Conservation (phyloP, 257 asterid species). For the Nicotiana attenuata region DNA sequence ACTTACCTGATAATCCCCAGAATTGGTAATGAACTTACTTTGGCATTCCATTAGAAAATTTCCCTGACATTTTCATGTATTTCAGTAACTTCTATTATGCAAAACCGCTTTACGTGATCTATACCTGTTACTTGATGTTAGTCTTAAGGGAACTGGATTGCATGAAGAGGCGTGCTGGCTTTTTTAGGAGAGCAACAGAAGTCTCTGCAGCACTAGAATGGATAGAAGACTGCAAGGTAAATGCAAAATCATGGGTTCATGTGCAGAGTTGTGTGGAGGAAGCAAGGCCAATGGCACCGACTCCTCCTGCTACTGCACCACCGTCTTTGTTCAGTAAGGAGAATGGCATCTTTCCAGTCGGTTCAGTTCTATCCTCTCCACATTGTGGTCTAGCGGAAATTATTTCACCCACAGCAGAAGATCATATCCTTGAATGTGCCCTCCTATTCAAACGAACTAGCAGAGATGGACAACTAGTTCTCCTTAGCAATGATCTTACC, state of each 20-base stretch:
- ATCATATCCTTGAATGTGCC: constrained; percentile 70
- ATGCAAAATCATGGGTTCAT: constrained; percentile 66
- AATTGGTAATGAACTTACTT: constrained; percentile 42
- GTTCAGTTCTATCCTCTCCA: constrained; percentile 5
- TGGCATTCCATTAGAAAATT: background rate
- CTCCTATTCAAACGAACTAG: constrained; percentile 37
- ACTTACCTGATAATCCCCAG: constrained; percentile 68
- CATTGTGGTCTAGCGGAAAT: constrained; percentile 36
- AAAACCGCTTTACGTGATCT: background rate
- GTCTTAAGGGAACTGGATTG: constrained; percentile 79
- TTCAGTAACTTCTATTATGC: background rate
- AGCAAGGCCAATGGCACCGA: constrained; percentile 49
- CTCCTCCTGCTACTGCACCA: constrained; percentile 61
- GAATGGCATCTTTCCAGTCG: background rate
- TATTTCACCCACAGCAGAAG: constrained; percentile 71
- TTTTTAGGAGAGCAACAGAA: constrained; percentile 52
- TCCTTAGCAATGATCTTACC: constrained; percentile 60
- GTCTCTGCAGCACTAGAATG: constrained; percentile 68
- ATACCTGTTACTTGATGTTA: constrained; percentile 24
- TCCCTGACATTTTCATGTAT: background rate
- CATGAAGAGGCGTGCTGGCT: constrained; percentile 53
- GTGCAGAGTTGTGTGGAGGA: constrained; percentile 76
- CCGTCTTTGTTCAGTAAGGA: constrained; percentile 31
- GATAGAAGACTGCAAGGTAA: constrained; percentile 65
- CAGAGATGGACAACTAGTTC: constrained; percentile 52